A percentile compares a stretch with the other conserved stretches of the same genome.
Evolutionary conservation across 2,329 filamentous ascomycete species (phyloP).

Genomic region (Rachicladosporium sp.): DNA sequence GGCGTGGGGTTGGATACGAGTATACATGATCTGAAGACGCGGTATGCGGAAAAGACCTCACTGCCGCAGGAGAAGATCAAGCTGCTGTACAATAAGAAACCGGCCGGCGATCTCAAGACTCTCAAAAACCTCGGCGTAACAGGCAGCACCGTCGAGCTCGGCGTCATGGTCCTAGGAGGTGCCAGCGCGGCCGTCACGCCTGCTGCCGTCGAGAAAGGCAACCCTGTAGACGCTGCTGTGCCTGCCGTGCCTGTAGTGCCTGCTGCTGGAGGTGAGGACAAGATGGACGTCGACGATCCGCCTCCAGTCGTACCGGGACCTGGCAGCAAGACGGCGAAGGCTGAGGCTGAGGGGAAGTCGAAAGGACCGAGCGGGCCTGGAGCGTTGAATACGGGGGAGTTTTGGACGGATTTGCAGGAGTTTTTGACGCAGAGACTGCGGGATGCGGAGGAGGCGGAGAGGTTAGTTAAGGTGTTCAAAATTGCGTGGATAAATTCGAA

Average conservation of each 20-base stretch:
- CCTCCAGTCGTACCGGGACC: conserved; percentile 14
- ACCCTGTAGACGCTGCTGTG: conserved; percentile 17
- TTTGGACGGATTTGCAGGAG: conserved; percentile 75
- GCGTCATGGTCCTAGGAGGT: conserved; percentile 75
- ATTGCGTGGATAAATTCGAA: conserved; percentile 50
- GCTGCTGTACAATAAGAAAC: conserved; percentile 78
- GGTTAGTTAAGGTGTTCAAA: conserved; percentile 56
- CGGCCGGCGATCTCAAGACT: conserved; percentile 38
- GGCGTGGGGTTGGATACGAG: conserved; percentile 54
- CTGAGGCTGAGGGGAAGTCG: conserved; percentile 37
- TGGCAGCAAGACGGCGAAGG: conserved; percentile 19
- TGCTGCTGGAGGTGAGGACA: conserved; percentile 14
- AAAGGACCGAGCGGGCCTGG: conserved; percentile 26
- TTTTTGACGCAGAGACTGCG: conserved; percentile 70
- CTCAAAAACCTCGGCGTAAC: conserved; percentile 30
- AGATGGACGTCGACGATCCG: conserved; percentile 22
- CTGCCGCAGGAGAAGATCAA: conserved; percentile 70
- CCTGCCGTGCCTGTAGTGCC: conserved; percentile 1
- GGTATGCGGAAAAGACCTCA: conserved; percentile 50
- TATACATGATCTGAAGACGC: conserved; percentile 64
- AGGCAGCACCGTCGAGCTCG: conserved; percentile 53
- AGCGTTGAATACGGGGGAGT: conserved; percentile 56
- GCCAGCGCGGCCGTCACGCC: conserved; percentile 20
- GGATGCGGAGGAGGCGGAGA: conserved; percentile 53
- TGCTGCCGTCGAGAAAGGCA: conserved; percentile 27